phyloP scores from a whole-genome alignment of 2,329 filamentous ascomycete species.

The Penicillium sp. region DNA sequence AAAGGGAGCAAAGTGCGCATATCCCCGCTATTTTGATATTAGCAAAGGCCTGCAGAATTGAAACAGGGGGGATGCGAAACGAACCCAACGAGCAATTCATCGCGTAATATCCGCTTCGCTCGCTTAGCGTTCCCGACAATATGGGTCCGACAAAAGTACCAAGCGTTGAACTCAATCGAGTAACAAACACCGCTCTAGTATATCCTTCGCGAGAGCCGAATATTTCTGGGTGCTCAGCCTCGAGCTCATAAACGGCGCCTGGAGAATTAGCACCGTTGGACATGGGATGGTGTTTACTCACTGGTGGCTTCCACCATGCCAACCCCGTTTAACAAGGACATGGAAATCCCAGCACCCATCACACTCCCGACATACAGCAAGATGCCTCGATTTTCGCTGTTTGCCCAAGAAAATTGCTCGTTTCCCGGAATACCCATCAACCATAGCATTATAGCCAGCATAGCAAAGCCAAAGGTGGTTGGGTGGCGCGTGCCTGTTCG shows the following conservation, averaged over 20 bases:
- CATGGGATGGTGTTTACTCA: slow-evolving; percentile 15
- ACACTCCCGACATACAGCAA: slow-evolving; percentile 13
- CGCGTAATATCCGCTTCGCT: slow-evolving; percentile 22
- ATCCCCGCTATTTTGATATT: slow-evolving; percentile 12
- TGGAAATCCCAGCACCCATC: slow-evolving; percentile 22
- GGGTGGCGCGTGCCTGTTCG: slow-evolving; percentile 25
- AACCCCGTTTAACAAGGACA: slow-evolving; percentile 27
- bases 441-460: slow-evolving; percentile 27
- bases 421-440: slow-evolving; percentile 30
- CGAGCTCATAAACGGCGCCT: background rate
- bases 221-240: background rate
- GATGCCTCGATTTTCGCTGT: background rate
- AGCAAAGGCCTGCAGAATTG: background rate
- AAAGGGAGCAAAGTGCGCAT: slow-evolving; percentile 14
- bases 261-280: background rate
- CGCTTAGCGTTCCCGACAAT: slow-evolving; percentile 19
- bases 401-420: slow-evolving; percentile 27
- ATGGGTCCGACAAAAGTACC: slow-evolving; percentile 21
- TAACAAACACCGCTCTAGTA: background rate
- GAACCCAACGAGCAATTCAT: slow-evolving; percentile 23
- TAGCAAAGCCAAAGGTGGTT: slow-evolving; percentile 25
- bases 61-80: slow-evolving; percentile 2
- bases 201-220: background rate
- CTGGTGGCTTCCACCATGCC: slow-evolving; percentile 31
- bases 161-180: background rate